phyloP scores from a whole-genome alignment of 2,329 filamentous ascomycete species.

The Hypoxylon sp. region DNA sequence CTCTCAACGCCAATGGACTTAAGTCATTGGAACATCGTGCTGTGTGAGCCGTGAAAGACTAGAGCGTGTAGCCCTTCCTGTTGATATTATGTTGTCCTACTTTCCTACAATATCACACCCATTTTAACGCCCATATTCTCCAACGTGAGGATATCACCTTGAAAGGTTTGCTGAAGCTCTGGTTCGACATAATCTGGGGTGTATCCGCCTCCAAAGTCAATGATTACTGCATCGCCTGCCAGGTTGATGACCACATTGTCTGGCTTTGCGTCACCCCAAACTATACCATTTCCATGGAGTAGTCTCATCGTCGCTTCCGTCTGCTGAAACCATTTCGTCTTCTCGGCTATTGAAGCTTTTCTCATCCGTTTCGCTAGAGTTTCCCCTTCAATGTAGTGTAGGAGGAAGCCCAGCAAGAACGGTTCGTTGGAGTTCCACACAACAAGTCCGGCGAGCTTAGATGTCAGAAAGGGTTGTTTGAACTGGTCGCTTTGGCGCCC shows the following conservation, averaged over 20 bases:
- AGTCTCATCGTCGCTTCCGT: background rate
- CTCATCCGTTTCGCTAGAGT: background rate
- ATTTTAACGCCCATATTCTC: background rate
- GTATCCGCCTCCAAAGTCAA: conserved; percentile 1
- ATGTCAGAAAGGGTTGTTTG: background rate
- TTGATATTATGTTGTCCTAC: too few relatives aligned
- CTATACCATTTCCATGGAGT: background rate
- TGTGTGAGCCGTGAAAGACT: too few relatives aligned
- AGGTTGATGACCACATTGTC: background rate
- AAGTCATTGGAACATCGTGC: too few relatives aligned
- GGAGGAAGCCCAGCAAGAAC: background rate
- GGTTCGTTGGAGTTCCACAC: background rate
- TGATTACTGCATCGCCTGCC: background rate
- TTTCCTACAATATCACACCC: background rate
- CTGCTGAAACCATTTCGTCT: background rate
- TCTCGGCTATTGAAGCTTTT: background rate
- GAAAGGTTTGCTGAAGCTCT: background rate
- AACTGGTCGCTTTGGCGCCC: background rate
- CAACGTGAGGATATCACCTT: background rate
- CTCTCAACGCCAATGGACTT: too few relatives aligned
- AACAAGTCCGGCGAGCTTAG: background rate
- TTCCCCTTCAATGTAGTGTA: background rate
- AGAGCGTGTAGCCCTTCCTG: too few relatives aligned
- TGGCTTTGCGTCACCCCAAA: background rate
- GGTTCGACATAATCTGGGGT: background rate